These are phyloP conservation scores for Botrytis hyacinthi DNA, from an alignment of 2,329 filamentous ascomycete species.

Conservation along the genomic window DNA sequence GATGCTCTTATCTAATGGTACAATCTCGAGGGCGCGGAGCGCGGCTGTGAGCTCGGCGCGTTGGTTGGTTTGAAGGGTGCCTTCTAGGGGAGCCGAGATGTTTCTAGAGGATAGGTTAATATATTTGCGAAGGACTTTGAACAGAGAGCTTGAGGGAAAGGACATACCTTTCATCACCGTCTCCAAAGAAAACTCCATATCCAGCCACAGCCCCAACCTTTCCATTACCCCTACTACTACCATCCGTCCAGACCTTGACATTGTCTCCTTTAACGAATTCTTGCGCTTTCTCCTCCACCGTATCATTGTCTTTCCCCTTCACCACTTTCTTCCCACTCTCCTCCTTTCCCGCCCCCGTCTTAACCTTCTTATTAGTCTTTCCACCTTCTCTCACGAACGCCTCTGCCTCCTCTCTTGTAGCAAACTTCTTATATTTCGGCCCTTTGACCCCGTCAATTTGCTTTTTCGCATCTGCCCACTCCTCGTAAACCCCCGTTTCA, in stretches of 20 bases:
- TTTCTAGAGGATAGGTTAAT: conserved; percentile 47
- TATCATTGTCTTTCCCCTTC: conserved; percentile 9
- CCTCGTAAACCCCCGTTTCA: conserved; percentile 57
- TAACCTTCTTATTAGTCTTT: conserved; percentile 33
- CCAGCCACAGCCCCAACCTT: conserved; percentile 54
- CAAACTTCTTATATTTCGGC: conserved; percentile 68
- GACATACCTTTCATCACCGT: conserved; percentile 51
- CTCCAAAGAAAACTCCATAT: conserved; percentile 63
- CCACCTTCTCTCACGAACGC: conserved; percentile 61
- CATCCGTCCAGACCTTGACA: conserved; percentile 59
- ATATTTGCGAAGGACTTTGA: conserved; percentile 2
- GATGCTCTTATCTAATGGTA: conserved; percentile 64
- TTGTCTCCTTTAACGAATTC: conserved; percentile 34
- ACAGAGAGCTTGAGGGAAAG: conserved; percentile 6
- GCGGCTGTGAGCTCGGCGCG: conserved; percentile 93
- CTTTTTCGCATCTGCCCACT: conserved; percentile 67
- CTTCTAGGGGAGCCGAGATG: conserved; percentile 39
- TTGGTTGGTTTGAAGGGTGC: conserved; percentile 77
- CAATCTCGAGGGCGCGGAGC: conserved; percentile 74
- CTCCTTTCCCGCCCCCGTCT: conserved; percentile 30
- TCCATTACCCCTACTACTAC: conserved; percentile 60
- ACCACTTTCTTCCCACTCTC: conserved; percentile 27
- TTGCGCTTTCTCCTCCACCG: conserved; percentile 13
- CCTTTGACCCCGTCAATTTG: conserved; percentile 74
- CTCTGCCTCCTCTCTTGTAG: conserved; percentile 69